phyloP scores from a whole-genome alignment of 2,329 filamentous ascomycete genomes.

The Ilyonectria mors-panacis region DNA sequence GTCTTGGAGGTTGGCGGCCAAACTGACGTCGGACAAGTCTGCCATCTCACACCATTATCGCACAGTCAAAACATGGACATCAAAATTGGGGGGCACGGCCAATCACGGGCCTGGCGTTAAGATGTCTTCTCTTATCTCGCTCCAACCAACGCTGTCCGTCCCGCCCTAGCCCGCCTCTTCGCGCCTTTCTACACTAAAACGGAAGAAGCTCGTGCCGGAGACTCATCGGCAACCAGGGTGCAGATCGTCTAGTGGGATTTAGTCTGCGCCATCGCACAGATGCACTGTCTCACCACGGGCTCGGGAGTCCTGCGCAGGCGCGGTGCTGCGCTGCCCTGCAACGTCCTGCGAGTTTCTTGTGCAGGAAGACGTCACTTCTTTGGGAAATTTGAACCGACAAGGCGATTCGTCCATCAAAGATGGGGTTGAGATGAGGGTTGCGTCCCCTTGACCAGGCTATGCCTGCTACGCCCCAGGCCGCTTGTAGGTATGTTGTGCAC shows the following conservation, averaged over 20 bases:
- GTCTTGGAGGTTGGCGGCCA: constrained; percentile 4
- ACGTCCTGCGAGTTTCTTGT: constrained; percentile 37
- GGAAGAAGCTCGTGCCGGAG: constrained; percentile 47
- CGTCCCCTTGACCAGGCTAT: constrained; percentile 15
- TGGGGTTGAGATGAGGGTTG: constrained; percentile 29
- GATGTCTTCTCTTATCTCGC: constrained; percentile 58
- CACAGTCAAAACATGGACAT: constrained; percentile 57
- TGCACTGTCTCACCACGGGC: constrained; percentile 46
- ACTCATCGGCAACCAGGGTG: constrained; percentile 41
- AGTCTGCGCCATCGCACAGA: constrained; percentile 45
- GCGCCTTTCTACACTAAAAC: constrained; percentile 41
- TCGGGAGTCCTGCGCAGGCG: constrained; percentile 41
- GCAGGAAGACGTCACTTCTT: constrained; percentile 46
- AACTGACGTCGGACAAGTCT: constrained; percentile 26
- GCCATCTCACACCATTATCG: constrained; percentile 45
- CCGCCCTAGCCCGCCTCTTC: constrained; percentile 27
- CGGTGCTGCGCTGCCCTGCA: constrained; percentile 16
- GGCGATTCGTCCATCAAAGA: constrained; percentile 24
- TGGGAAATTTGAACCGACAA: constrained; percentile 43
- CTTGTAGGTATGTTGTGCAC: constrained; percentile 6
- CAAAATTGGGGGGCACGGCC: constrained; percentile 55
- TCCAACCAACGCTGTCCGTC: constrained; percentile 53
- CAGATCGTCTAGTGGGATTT: constrained; percentile 43
- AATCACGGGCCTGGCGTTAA: constrained; percentile 53
- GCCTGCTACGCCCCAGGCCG: not conserved